These are phyloP conservation scores for Geranium incanum DNA, from an alignment of 441 rosid genomes.

Conservation along the genomic window DNA sequence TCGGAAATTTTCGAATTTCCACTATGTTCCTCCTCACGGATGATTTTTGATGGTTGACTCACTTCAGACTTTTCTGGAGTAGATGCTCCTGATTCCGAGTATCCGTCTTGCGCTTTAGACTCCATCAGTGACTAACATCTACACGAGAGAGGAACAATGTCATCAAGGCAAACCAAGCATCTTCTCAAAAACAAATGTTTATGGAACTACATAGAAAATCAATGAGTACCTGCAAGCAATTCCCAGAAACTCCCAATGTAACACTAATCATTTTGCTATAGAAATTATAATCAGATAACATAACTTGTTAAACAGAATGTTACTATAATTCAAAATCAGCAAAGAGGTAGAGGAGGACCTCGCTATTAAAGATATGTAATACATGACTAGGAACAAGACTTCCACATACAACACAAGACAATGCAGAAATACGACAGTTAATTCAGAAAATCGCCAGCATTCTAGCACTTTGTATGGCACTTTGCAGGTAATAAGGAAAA, in stretches of 20 bases:
- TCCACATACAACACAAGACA: too few species aligned
- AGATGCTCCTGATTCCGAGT: constrained; percentile 22
- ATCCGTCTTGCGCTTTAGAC: constrained; percentile 22
- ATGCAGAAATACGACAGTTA: neutral
- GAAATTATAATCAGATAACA: neutral
- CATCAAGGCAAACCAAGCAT: constrained; percentile 24
- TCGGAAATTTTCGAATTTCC: constrained; percentile 13
- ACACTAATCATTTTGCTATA: neutral
- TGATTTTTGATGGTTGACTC: constrained; percentile 20
- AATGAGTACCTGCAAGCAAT: constrained; percentile 16
- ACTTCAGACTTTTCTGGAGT: constrained; percentile 23
- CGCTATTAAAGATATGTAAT: neutral
- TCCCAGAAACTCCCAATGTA: neutral
- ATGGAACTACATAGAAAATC: neutral
- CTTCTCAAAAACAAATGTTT: constrained; percentile 13
- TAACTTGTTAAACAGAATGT: too few species aligned
- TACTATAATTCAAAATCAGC: neutral
- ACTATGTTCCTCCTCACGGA: constrained; percentile 18
- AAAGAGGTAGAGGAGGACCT: too few species aligned
- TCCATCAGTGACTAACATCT: constrained; percentile 39
- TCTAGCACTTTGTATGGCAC: neutral
- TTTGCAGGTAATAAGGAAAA: neutral
- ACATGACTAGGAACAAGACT: neutral
- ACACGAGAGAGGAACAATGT: constrained; percentile 32
- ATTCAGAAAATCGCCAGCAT: neutral